phyloP scores from a whole-genome alignment of 805 yeast species.

The Starmerella gropengiesseri region DNA sequence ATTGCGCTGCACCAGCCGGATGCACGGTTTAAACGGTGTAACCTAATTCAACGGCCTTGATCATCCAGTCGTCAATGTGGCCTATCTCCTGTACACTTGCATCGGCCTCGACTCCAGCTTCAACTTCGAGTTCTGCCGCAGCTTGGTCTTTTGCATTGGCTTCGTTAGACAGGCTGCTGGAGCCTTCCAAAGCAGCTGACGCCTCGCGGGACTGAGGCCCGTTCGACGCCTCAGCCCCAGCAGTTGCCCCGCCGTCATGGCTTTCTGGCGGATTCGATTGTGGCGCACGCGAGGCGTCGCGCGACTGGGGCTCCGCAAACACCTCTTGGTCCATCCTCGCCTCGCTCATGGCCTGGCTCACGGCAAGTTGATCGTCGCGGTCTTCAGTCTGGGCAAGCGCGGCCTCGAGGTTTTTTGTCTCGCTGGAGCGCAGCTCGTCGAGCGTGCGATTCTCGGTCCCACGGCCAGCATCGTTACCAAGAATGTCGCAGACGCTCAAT shows the following conservation, averaged over 20 bases:
- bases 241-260: neutral
- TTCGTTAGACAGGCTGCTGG: neutral
- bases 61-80: slow-evolving; percentile 95
- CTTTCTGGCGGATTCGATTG: neutral
- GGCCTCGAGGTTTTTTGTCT: slow-evolving; percentile 34
- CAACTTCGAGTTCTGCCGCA: neutral
- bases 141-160: neutral
- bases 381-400: slow-evolving; percentile 89
- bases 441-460: slow-evolving; percentile 26
- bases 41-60: slow-evolving; percentile 78
- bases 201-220: slow-evolving; percentile 1
- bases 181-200: neutral
- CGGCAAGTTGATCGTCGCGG: slow-evolving; percentile 66
- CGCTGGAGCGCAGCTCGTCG: slow-evolving; percentile 24
- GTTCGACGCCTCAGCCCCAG: too few relatives aligned
- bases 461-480: slow-evolving; percentile 47
- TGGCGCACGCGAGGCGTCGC: slow-evolving; percentile 1
- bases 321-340: slow-evolving; percentile 77
- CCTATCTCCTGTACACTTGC: slow-evolving; percentile 42
- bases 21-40: slow-evolving; percentile 4
- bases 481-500: slow-evolving; percentile 71
- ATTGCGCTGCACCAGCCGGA: neutral
- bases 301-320: slow-evolving; percentile 34
- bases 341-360: slow-evolving; percentile 77
- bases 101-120: neutral